Evolutionary conservation across 1,284 basidiomycete genomes (phyloP).

Genomic region (Trametes polyzona): DNA sequence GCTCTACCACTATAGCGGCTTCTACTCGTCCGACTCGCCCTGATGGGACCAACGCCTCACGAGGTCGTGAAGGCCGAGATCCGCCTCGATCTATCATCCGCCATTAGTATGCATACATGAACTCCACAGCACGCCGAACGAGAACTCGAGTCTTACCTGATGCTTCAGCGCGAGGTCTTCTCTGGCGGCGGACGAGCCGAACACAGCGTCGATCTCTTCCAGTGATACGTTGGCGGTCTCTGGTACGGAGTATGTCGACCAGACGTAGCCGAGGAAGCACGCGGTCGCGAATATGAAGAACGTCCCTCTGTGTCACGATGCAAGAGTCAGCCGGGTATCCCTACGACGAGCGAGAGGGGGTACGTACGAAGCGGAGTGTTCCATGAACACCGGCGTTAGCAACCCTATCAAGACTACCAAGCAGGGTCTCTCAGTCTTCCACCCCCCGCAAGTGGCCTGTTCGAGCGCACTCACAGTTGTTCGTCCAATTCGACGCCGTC

Average conservation of each 20-base stretch:
- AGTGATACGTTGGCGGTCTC: constrained; percentile 78
- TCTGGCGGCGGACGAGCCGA: constrained; percentile 56
- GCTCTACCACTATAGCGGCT: no score
- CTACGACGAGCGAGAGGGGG: background rate
- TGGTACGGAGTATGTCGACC: constrained; percentile 70
- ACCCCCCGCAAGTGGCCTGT: background rate
- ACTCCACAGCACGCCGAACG: background rate
- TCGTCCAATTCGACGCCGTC: constrained; percentile 85
- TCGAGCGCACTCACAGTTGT: constrained; percentile 76
- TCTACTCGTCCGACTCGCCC: no score
- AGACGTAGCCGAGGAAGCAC: constrained; percentile 66
- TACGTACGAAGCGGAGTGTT: constrained; percentile 60
- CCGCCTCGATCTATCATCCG: constrained; percentile 41
- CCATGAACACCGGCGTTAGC: constrained; percentile 74
- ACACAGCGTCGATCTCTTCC: constrained; percentile 77
- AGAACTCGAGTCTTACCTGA: constrained; percentile 44
- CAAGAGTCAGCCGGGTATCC: background rate
- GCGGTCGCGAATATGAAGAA: constrained; percentile 70
- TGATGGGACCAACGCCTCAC: constrained; percentile 25
- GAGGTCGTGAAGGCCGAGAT: constrained; percentile 42
- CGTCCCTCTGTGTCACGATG: constrained; percentile 50
- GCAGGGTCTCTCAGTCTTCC: constrained; percentile 17
- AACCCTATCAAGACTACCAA: constrained; percentile 76
- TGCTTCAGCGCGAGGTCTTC: constrained; percentile 54
- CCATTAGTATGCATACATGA: background rate